Base-by-base conservation (phyloP, 306 rosid genomes). In the Mucuna pruriens region DNA sequence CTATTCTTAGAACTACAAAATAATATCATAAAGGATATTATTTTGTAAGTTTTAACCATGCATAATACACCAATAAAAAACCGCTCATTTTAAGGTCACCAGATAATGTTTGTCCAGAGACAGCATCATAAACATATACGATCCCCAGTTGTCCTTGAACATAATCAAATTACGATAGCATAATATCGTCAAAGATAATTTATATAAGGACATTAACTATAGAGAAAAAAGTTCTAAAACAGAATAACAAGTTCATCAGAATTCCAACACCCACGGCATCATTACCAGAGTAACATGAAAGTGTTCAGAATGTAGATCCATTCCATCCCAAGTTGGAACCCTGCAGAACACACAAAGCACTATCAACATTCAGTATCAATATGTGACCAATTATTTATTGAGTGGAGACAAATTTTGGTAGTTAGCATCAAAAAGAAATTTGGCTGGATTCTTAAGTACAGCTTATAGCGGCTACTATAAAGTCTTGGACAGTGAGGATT, bases 321-420 rank as follows among this genome's bases (percentile, higher is more conserved):
- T 93, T 93, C 94, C 94, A 91, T 75, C 97, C 97, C 40, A 93
- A 86, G 87, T 89, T 66, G 10, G 94, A 91, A 49, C 97, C 97
- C 97, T 91, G 94, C 90, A 80, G 57, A 74, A 77, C 48, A 63
- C 17, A 40, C 8, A 29, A 42, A 51, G 33, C 83, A 68, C 64
- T 67, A 51, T 88, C 54, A 86, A 80, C 58, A 67, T 40, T 71
- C 34, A 22, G 63, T 26, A 19, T 64, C 29, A 80, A 51, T 26
- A 62, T 20, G 71, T 17, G 51, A 64, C 20, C 38, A 34, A 44
- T 31, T 42, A 68, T 13, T 54, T 61, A 61, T 68, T 62, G 45
- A 64, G 40, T 46, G 42, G 34, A 16, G 57, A 29, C 45, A 67
- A 74, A 6, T 46, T 16, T 39, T 17, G 34, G 58, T 9, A 69